Base-by-base conservation (phyloP, 148 eudicot species). In the Agrostemma githago region DNA sequence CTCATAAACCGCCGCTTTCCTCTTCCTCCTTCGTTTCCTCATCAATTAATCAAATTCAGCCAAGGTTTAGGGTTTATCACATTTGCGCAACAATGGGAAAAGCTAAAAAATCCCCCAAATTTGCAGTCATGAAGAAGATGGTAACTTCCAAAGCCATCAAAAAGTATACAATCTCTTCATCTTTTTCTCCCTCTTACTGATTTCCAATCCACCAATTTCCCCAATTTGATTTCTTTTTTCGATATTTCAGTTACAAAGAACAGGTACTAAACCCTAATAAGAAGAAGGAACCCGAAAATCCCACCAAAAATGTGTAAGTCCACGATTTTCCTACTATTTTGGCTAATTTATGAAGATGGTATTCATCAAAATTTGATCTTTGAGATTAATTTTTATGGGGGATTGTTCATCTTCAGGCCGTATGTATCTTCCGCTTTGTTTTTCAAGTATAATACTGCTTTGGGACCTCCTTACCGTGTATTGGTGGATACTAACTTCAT, bases 401-500 rank as follows among this genome's bases (percentile, higher is more conserved):
- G 79, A 5, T 42, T 46, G 20, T 59, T 61, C 16, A 7, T 42
- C 9, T 51, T 48, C 89, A 95, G 99, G 82, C 99, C 97, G 1
- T 85, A 89, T 77, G 88, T 88, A 78, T 89, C 99, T 0, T 84
- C 99, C 21, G 97, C 99, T 14, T 83, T 95, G 66, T 95, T 89
- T 86, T 95, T 95, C 85, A 83, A 86, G 83, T 74, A 95, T 70
- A 95, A 95, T 75, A 88, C 92, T 11, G 99, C 97, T 0, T 74
- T 95, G 74, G 97, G 97, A 64, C 99, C 99, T 5, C 99, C 99
- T 38, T 95, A 95, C 59, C 78, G 89, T 74, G 99, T 92, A 66
- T 78, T 95, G 78, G 96, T 95, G 43, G 97, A 95, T 86, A 95
- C 99, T 72, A 95, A 95, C 83, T 95, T 95, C 83, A 92, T 94